phyloP scores from a whole-genome alignment of 1,139 yeast species.

The Scheffersomyces lignicola region DNA sequence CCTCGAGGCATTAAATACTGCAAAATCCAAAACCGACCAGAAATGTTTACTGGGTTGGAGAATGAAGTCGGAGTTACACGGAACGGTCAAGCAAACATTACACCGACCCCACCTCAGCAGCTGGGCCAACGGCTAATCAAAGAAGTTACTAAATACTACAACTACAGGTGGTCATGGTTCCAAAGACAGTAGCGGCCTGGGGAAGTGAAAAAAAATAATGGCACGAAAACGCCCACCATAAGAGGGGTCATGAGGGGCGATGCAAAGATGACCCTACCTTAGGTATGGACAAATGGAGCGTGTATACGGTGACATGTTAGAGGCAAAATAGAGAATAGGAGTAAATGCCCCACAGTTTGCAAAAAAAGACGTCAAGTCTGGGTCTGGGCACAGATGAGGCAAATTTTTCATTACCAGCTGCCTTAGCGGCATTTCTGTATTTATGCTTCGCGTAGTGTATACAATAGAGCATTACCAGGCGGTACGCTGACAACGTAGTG shows the following conservation, averaged over 20 bases:
- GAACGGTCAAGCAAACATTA: no score
- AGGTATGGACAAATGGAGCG: neutral
- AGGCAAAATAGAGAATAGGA: neutral
- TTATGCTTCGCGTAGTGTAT: neutral
- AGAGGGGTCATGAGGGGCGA: neutral
- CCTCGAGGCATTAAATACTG: no score
- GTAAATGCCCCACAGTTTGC: slow-evolving; percentile 1
- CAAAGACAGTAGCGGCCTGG: no score
- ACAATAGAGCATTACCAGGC: no score
- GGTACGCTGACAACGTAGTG: no score
- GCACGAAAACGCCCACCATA: neutral
- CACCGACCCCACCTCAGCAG: no score
- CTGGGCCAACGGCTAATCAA: no score
- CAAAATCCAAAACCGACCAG: no score
- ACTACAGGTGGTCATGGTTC: no score
- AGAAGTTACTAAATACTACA: no score
- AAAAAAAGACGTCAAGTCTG: neutral
- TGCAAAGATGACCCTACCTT: neutral
- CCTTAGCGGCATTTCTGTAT: slow-evolving; percentile 1
- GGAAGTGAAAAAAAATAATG: neutral
- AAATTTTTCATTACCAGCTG: neutral
- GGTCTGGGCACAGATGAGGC: neutral
- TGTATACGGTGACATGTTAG: neutral
- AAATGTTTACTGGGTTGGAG: no score
- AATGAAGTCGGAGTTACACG: no score